phyloP scores from a whole-genome alignment of 345 rosid species.

The Bretschneidera sinensis region DNA sequence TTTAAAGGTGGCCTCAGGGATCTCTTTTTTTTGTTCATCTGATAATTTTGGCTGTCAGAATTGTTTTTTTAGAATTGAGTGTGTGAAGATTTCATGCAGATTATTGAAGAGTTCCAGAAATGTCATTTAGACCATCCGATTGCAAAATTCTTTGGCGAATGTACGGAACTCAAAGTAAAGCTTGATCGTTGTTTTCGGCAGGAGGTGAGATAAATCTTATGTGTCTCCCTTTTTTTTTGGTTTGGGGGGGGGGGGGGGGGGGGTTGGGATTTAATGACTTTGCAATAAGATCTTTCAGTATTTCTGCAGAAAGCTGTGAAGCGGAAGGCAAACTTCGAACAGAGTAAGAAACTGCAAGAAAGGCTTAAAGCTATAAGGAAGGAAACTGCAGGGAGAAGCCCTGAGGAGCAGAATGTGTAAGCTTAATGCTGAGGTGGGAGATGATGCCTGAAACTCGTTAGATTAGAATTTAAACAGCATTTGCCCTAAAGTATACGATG shows the following conservation, averaged over 20 bases:
- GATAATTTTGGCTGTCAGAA: no score
- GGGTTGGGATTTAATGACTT: neutral
- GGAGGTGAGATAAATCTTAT: conserved; percentile 40
- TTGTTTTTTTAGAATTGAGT: no score
- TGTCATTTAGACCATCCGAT: conserved; percentile 86
- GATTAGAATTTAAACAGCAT: no score
- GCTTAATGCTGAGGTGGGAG: neutral
- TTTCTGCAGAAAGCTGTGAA: conserved; percentile 71
- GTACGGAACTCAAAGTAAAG: conserved; percentile 77
- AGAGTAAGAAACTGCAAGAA: conserved; percentile 46
- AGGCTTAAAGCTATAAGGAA: conserved; percentile 45
- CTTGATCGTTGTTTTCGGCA: conserved; percentile 80
- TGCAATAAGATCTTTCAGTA: neutral
- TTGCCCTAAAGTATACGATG: no score
- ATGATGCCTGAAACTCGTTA: no score
- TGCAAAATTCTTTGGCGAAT: conserved; percentile 79
- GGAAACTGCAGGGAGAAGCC: conserved; percentile 36
- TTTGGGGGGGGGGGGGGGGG: no score
- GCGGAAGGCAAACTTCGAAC: conserved; percentile 79
- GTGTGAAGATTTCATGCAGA: conserved; percentile 27
- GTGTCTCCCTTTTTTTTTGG: neutral
- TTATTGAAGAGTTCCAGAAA: conserved; percentile 81
- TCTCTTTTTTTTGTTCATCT: no score
- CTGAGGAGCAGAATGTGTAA: neutral
- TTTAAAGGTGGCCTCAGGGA: no score